Conservation (phyloP, 495 filamentous ascomycete species). For the Symbiotaphrina buchneri region DNA sequence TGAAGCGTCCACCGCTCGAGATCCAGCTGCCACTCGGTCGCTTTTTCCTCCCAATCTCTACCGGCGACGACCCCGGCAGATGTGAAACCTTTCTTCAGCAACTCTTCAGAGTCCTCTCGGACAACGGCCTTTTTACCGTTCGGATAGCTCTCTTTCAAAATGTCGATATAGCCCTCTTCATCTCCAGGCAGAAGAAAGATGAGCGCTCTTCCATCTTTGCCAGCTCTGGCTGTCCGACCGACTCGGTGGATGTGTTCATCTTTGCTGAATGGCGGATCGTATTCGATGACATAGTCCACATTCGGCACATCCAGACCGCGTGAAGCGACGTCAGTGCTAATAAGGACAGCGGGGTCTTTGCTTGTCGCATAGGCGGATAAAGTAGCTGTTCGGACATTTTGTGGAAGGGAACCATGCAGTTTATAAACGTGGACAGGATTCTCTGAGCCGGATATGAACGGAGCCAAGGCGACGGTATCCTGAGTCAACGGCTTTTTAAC, state of each 20-base stretch:
- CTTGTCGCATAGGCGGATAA: constrained; percentile 45
- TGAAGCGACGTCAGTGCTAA: constrained; percentile 89
- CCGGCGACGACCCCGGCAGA: constrained; percentile 13
- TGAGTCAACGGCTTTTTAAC: constrained; percentile 13
- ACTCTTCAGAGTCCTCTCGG: constrained; percentile 31
- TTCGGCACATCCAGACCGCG: constrained; percentile 87
- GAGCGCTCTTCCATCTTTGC: constrained; percentile 63
- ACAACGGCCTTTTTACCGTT: constrained; percentile 28
- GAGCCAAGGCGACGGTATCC: constrained; percentile 26
- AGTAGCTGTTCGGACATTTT: constrained; percentile 66
- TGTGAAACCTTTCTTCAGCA: constrained; percentile 34
- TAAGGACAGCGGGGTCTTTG: constrained; percentile 47
- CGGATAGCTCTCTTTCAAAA: constrained; percentile 38
- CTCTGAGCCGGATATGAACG: constrained; percentile 22
- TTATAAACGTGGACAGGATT: constrained; percentile 51
- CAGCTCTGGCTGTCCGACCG: constrained; percentile 83
- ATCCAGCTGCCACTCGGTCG: constrained; percentile 58
- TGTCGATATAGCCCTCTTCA: constrained; percentile 71
- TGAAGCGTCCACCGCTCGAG: constrained; percentile 49
- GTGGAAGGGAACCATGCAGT: constrained; percentile 84
- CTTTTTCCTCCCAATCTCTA: constrained; percentile 40
- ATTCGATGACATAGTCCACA: constrained; percentile 83
- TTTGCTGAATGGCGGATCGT: constrained; percentile 76
- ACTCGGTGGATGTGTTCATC: constrained; percentile 88
- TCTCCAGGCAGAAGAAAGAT: constrained; percentile 78